These are phyloP conservation scores for Neocallimastix lanati DNA, from an alignment of 192 early-diverging fungal species.

Conservation along the genomic window DNA sequence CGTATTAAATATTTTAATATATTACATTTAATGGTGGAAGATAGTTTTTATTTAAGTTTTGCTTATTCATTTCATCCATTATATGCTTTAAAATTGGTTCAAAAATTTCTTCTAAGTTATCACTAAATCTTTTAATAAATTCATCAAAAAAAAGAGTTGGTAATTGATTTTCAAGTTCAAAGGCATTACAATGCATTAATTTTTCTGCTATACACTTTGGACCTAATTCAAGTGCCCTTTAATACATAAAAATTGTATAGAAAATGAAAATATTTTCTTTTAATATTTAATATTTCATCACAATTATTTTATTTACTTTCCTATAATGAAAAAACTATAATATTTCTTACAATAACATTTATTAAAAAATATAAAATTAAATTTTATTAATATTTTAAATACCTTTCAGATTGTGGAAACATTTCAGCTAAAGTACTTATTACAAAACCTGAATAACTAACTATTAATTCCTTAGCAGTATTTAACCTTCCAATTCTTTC, in stretches of 20 bases:
- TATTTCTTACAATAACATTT: too few relatives aligned
- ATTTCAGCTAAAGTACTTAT: conserved; percentile 66
- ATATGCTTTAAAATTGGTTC: conserved; percentile 27
- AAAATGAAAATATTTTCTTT: too few relatives aligned
- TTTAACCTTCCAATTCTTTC: conserved; percentile 41
- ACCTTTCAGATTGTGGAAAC: conserved; percentile 57
- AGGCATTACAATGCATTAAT: conserved; percentile 27
- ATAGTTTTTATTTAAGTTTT: conserved; percentile 27
- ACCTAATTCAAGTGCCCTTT: conserved; percentile 14
- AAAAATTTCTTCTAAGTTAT: conserved; percentile 48
- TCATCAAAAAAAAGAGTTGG: conserved; percentile 45
- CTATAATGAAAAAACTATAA: too few relatives aligned
- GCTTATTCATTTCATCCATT: conserved; percentile 16
- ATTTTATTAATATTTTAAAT: neutral
- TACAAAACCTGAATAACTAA: conserved; percentile 69
- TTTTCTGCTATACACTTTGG: conserved; percentile 14
- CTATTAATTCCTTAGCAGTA: conserved; percentile 32
- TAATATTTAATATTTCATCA: too few relatives aligned
- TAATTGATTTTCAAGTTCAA: conserved; percentile 31
- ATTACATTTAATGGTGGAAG: conserved; percentile 23
- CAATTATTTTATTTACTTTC: too few relatives aligned
- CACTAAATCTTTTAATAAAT: conserved; percentile 31
- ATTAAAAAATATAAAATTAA: too few relatives aligned
- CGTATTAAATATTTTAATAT: neutral
- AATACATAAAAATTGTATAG: too few relatives aligned